Conservation (phyloP, 2,329 filamentous ascomycete genomes). For the Claviceps sp. region DNA sequence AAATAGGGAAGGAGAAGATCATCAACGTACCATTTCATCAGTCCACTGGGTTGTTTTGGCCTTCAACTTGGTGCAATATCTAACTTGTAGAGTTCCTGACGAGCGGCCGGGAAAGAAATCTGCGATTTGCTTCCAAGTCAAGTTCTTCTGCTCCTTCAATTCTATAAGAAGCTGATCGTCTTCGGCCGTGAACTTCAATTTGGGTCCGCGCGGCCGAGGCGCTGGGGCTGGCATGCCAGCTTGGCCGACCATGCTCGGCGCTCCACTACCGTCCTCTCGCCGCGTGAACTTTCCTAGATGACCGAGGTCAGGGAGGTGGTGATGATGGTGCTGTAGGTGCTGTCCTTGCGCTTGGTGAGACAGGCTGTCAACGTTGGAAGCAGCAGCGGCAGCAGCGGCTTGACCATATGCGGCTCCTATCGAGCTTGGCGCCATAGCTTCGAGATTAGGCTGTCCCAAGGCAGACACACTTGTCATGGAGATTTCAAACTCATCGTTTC, state of each 20-base stretch:
- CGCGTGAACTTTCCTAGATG: constrained; percentile 56
- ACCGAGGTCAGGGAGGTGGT: constrained; percentile 62
- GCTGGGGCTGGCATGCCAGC: constrained; percentile 79
- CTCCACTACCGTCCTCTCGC: constrained; percentile 45
- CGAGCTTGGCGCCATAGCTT: constrained; percentile 39
- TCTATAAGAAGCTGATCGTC: constrained; percentile 81
- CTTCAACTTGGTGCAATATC: constrained; percentile 90
- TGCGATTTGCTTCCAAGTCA: constrained; percentile 96
- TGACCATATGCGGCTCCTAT: constrained; percentile 39
- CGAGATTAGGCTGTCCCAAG: constrained; percentile 41
- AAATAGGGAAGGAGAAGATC: no score
- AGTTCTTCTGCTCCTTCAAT: constrained; percentile 83
- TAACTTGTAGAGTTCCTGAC: constrained; percentile 81
- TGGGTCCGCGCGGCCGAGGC: constrained; percentile 68
- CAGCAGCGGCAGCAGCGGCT: constrained; percentile 20
- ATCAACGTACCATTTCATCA: constrained; percentile 65
- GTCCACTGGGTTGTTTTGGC: constrained; percentile 90
- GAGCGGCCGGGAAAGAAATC: constrained; percentile 90
- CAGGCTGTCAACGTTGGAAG: constrained; percentile 5
- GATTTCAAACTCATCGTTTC: constrained; percentile 46
- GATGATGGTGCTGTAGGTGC: constrained; percentile 61
- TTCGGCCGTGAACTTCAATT: constrained; percentile 86
- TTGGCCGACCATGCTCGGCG: constrained; percentile 76
- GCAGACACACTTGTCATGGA: constrained; percentile 36
- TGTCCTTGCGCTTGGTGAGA: constrained; percentile 4